Base-by-base conservation (phyloP, 1,284 basidiomycete genomes). In the Ganoderma boninense region DNA sequence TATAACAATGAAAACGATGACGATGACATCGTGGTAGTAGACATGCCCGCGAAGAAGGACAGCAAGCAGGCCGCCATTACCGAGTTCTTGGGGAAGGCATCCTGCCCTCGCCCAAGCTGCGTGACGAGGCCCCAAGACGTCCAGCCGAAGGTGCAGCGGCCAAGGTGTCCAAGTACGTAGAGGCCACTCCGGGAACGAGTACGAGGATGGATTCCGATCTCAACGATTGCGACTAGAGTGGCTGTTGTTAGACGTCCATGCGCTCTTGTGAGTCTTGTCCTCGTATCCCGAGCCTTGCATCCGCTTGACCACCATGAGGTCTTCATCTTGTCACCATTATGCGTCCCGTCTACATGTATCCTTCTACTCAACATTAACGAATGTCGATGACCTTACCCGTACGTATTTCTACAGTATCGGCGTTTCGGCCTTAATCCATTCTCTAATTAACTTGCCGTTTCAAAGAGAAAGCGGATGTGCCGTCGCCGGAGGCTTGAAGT, bases 51-150 rank as follows among this genome's bases (percentile, higher is more conserved):
- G 0, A 80, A 80, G 75, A 74, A 77, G 73, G 77, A 83, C 57
- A 71, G 73, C 32, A 79, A 80, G 71, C 87, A 87, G 73, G 78
- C 85, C 0, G 79, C 85, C 0, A 83, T 90, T 46, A 86, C 88
- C 1, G 89, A 91, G 75, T 90, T 90, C 81, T 90, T 92, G 69
- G 83, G 83, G 60, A 91, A 92, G 74, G 82, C n/a, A 83, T 11
- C 80, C n/a, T n/a, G n/a, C 82, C 70, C 65, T 64, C 77, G 8
- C 77, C 77, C 0, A 72, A 70, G 61, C 69, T 79, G 7, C 81
- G 81, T 10, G 65, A 68, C n/a, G 75, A 77, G 49, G 79, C 80
- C 29, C 82, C 82, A 10, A 79, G 76, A 69, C 79, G 84, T 7
- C 78, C 81, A 13, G 82, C 82, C n/a, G 73, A 79, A 32, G 60